Percentiles rank a stretch among this genome's conserved stretches.
Conservation (phyloP, 148 eudicot species). For the Rhododendron ferrugineum region DNA sequence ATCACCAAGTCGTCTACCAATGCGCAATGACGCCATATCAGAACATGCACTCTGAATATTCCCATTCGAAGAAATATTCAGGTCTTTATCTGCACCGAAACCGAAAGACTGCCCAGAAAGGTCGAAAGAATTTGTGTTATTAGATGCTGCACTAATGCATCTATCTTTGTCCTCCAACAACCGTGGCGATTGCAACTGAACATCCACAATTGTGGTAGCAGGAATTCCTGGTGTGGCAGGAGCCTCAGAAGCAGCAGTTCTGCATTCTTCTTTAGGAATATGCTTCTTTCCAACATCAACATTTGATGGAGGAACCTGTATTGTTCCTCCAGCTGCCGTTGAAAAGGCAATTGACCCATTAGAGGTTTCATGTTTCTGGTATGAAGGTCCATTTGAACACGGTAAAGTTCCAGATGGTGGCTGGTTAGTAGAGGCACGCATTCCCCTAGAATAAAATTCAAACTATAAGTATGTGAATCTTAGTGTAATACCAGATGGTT, state of each 20-base stretch:
- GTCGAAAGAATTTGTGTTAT: constrained; percentile 18
- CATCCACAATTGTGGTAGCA: constrained; percentile 19
- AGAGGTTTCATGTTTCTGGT: constrained; percentile 40
- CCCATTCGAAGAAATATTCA: constrained; percentile 22
- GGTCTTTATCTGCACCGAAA: constrained; percentile 22
- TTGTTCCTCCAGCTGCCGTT: constrained; percentile 27
- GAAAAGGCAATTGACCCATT: constrained; percentile 30
- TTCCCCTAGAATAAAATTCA: constrained; percentile 44
- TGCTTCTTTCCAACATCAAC: constrained; percentile 38
- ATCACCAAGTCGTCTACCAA: constrained; percentile 23
- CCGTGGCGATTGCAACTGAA: constrained; percentile 21
- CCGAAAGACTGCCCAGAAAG: constrained; percentile 20
- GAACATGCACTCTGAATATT: constrained; percentile 28
- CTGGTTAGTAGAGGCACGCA: constrained; percentile 48
- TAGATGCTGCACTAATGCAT: constrained; percentile 10
- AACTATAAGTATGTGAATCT: background rate
- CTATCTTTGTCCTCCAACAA: constrained; percentile 18
- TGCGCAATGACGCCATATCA: constrained; percentile 32
- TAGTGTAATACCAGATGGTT: background rate
- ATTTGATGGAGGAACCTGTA: constrained; percentile 21
- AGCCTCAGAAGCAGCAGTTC: constrained; percentile 21
- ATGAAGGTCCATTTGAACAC: constrained; percentile 43
- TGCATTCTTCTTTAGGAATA: constrained; percentile 29
- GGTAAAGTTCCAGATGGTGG: constrained; percentile 29
- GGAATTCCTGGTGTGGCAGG: constrained; percentile 22